Evolutionary conservation across 768 basidiomycete species (phyloP).

Genomic region (Russula ochroleuca): DNA sequence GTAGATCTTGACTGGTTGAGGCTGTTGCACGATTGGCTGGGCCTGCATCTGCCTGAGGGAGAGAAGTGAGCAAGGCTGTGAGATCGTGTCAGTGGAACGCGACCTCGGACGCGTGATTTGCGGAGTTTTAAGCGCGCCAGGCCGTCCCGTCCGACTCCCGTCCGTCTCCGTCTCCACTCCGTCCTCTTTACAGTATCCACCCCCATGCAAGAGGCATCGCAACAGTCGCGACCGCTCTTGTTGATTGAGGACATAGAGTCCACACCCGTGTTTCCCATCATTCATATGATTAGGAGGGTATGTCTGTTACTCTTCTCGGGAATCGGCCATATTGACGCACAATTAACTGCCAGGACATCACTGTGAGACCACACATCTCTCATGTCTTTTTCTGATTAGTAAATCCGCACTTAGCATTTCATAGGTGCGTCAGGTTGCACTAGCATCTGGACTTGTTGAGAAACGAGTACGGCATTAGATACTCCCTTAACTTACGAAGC

Average conservation of each 20-base stretch:
- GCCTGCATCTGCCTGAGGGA: slow-evolving; percentile 17
- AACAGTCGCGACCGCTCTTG: slow-evolving; percentile 41
- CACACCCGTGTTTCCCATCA: slow-evolving; percentile 72
- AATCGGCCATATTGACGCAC: neutral
- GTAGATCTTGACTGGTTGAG: slow-evolving; percentile 74
- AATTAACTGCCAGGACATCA: slow-evolving; percentile 18
- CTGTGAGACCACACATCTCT: neutral
- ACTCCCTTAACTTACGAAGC: slow-evolving; percentile 81
- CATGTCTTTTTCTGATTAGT: slow-evolving; percentile 6
- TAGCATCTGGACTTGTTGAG: slow-evolving; percentile 10
- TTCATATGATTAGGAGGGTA: slow-evolving; percentile 70
- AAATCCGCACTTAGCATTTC: slow-evolving; percentile 46
- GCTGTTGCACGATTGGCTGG: slow-evolving; percentile 25
- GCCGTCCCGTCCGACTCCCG: neutral
- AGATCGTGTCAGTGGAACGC: neutral
- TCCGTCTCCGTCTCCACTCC: neutral
- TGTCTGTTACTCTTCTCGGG: slow-evolving; percentile 29
- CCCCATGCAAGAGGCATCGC: slow-evolving; percentile 9
- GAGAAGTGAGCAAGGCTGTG: neutral
- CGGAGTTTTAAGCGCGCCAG: slow-evolving; percentile 26
- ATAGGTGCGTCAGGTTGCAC: slow-evolving; percentile 48
- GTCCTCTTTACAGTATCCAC: too few species aligned
- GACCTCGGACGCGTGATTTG: slow-evolving; percentile 24
- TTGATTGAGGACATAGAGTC: slow-evolving; percentile 50
- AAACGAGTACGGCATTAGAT: slow-evolving; percentile 45